A percentile compares a stretch with the other conserved stretches of the same genome.
Evolutionary conservation across 1,284 basidiomycete species (phyloP).

Genomic region (Melampsora americana): DNA sequence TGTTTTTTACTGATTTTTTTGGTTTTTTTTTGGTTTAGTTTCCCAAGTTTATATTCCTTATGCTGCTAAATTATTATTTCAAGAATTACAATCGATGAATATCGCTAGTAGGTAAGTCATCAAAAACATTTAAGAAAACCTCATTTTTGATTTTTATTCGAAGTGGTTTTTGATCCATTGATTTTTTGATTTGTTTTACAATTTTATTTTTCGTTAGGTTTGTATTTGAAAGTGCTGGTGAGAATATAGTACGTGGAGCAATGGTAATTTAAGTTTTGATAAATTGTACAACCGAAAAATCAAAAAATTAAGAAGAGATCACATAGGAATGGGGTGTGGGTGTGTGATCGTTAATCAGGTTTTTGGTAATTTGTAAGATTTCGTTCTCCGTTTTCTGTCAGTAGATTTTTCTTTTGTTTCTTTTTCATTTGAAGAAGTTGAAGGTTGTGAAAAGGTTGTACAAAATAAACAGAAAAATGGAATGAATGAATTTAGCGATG

Average conservation of each 20-base stretch:
- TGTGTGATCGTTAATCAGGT: too few species aligned
- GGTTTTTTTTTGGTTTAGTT: constrained; percentile 47
- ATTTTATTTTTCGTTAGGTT: constrained; percentile 18
- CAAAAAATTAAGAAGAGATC: too few species aligned
- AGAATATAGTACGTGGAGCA: constrained; percentile 42
- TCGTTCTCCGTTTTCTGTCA: too few species aligned
- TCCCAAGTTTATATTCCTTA: constrained; percentile 56
- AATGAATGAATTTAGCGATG: too few species aligned
- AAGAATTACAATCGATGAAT: constrained; percentile 61
- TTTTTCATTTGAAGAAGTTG: too few species aligned
- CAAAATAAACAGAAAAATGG: too few species aligned
- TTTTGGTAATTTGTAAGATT: too few species aligned
- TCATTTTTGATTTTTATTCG: neutral
- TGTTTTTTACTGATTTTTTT: neutral
- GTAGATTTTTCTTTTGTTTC: too few species aligned
- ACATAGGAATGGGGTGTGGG: too few species aligned
- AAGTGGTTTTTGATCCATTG: neutral
- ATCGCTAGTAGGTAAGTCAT: constrained; percentile 51
- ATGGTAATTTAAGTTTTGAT: constrained; percentile 31
- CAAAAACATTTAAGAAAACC: constrained; percentile 44
- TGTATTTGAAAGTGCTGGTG: constrained; percentile 43
- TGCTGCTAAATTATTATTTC: constrained; percentile 76
- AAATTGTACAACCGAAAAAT: too few species aligned
- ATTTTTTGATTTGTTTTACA: constrained; percentile 2
- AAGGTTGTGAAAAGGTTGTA: too few species aligned